Conservation (phyloP, 148 eudicot genomes). For the Salicornia ramosissima region DNA sequence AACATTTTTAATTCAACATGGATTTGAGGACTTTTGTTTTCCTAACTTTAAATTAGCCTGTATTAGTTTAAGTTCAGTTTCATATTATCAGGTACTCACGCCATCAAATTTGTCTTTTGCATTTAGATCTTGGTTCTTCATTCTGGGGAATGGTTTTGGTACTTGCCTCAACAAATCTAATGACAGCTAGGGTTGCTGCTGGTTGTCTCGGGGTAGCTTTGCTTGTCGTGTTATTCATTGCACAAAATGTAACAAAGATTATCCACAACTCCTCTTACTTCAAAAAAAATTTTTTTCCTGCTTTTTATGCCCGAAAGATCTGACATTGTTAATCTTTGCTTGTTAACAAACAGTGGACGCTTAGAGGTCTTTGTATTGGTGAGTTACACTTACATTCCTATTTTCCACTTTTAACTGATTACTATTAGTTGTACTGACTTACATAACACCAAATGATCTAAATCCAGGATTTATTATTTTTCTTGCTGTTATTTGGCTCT, state of each 20-base stretch:
- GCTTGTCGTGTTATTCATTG: slow-evolving; percentile 75
- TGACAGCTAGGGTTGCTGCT: slow-evolving; percentile 88
- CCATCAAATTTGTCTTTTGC: neutral
- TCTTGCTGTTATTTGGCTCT: slow-evolving; percentile 72
- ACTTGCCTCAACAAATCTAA: slow-evolving; percentile 83
- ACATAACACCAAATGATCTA: neutral
- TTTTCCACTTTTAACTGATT: slow-evolving; percentile 3
- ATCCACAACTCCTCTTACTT: slow-evolving; percentile 11
- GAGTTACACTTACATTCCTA: slow-evolving; percentile 22
- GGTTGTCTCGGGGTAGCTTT: slow-evolving; percentile 84
- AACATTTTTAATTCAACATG: neutral
- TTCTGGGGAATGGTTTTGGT: slow-evolving; percentile 98
- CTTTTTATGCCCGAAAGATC: neutral
- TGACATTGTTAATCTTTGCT: slow-evolving; percentile 17
- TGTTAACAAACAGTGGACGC: slow-evolving; percentile 79
- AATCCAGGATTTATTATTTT: slow-evolving; percentile 78
- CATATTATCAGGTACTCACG: slow-evolving; percentile 10
- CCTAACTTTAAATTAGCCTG: neutral
- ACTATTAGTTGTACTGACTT: slow-evolving; percentile 9
- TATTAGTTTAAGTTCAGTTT: neutral
- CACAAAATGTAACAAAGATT: slow-evolving; percentile 63
- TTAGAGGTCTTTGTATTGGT: slow-evolving; percentile 96
- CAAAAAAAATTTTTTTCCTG: slow-evolving; percentile 14
- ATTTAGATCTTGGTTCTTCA: slow-evolving; percentile 92
- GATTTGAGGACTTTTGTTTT: neutral